Evolutionary conservation across 805 yeast genomes (phyloP).

Genomic region (Saccharomycopsis capsularis): DNA sequence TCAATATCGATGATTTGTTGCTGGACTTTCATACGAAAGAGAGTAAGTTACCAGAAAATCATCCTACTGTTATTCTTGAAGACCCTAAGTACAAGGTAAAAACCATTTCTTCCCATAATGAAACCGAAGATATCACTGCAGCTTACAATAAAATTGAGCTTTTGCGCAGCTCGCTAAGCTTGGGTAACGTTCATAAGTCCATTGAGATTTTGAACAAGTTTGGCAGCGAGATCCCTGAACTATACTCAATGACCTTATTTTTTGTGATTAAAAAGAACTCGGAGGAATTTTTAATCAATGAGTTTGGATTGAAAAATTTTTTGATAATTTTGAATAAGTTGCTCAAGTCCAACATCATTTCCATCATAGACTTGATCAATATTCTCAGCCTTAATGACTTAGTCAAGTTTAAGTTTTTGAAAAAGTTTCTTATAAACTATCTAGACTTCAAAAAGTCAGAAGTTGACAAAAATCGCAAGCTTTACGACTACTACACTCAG

Average conservation of each 20-base stretch:
- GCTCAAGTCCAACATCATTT: constrained; percentile 44
- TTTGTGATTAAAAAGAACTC: constrained; percentile 27
- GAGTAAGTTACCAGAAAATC: background rate
- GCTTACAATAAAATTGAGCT: constrained; percentile 50
- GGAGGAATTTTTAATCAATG: constrained; percentile 36
- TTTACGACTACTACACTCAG: constrained; percentile 57
- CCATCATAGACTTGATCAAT: constrained; percentile 74
- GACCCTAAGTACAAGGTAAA: too few relatives aligned
- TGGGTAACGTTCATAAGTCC: constrained; percentile 52
- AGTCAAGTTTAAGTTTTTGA: constrained; percentile 45
- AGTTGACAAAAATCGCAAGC: constrained; percentile 57
- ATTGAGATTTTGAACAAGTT: constrained; percentile 49
- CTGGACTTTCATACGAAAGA: background rate
- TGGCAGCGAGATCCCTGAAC: constrained; percentile 56
- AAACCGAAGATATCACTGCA: constrained; percentile 20
- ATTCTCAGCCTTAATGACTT: constrained; percentile 54
- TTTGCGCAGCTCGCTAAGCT: constrained; percentile 57
- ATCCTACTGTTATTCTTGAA: constrained; percentile 1
- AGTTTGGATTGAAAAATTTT: constrained; percentile 45
- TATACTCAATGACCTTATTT: constrained; percentile 58
- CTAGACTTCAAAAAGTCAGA: constrained; percentile 56
- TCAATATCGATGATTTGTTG: constrained; percentile 11
- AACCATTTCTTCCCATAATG: too few relatives aligned
- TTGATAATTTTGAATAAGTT: constrained; percentile 47
- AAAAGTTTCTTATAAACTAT: constrained; percentile 56